Base-by-base conservation (phyloP, 2,329 filamentous ascomycete species). In the Coccinonectria pachysandricola region DNA sequence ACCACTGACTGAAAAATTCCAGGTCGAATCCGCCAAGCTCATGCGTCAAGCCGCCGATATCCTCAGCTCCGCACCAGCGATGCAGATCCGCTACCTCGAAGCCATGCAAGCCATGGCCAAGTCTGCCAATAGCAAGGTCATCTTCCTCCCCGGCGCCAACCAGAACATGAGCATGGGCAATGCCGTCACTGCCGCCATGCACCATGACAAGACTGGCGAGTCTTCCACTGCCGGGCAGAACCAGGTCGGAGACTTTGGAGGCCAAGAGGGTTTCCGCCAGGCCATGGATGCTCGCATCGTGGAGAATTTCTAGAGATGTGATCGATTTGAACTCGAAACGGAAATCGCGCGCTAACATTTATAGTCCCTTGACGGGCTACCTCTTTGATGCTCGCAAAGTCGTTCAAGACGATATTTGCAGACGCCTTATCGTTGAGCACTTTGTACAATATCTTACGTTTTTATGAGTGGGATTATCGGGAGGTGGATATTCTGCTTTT, bases 51-150 rank as follows among this genome's bases (percentile, higher is more conserved):
- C 91, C 19, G 91, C 91, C 54, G 88, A 98, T 52, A 95, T 96
- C 43, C 60, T 98, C 25, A 83, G 75, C 37, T 85, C 76, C 10
- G 88, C 88, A 0, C 91, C 91, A 3, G 91, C 91, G 43, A 98
- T 98, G 91, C 87, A 95, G 62, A 94, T 94, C 62, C 70, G 87
- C 41, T 96, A 96, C 57, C 79, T 98, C 42, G 91, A 98, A 62
- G 87, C 91, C 4, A 96, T 96, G 88, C 91, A 96, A 56, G 74
- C 84, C 21, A 98, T 98, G 88, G 91, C 91, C 46, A 96, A 95
- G 71, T 74, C 75, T 0, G 84, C 86, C 24, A 92, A 87, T 59
- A 76, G 70, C 60, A 92, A 92, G 61, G 80, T 91, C 48, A 87
- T 91, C 48, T 91, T 88, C 66, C 49, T 91, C 46, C 81, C 80